Percentiles rank a stretch among this genome's conserved stretches.
Evolutionary conservation across 2,329 filamentous ascomycete species (phyloP).

Genomic region (Myriosclerotinia duriaeana): DNA sequence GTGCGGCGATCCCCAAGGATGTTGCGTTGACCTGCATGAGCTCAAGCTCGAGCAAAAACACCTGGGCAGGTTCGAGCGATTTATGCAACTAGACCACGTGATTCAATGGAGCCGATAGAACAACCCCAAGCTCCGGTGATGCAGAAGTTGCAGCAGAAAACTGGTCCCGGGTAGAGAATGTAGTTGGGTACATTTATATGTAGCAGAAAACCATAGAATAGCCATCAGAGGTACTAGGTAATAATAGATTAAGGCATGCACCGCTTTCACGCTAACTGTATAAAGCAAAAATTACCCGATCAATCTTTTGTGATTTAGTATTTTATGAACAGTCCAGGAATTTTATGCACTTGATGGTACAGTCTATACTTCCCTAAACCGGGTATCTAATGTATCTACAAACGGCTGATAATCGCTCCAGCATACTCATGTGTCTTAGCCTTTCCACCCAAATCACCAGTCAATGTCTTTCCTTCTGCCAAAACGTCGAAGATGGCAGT

Average conservation of each 20-base stretch:
- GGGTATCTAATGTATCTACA: constrained; percentile 41
- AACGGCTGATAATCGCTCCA: constrained; percentile 72
- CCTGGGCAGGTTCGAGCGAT: not conserved
- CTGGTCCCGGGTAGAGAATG: not conserved
- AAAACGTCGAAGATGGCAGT: constrained; percentile 93
- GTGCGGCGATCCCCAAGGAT: constrained; percentile 8
- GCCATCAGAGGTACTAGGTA: not conserved
- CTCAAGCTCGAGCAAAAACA: no score
- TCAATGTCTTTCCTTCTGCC: constrained; percentile 93
- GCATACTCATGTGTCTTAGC: constrained; percentile 95
- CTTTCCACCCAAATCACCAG: constrained; percentile 93
- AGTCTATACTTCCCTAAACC: constrained; percentile 36
- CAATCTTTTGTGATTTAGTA: constrained; percentile 33
- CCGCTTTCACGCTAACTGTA: not conserved
- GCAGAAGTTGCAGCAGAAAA: not conserved
- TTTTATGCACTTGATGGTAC: constrained; percentile 33
- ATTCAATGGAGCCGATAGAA: not conserved
- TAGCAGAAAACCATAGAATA: not conserved
- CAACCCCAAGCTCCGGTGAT: no score
- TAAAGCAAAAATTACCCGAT: not conserved
- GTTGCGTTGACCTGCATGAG: constrained; percentile 5
- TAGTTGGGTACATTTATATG: not conserved
- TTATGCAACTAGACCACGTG: constrained; percentile 2
- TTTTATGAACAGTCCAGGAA: constrained; percentile 20
- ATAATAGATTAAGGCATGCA: not conserved